These are phyloP conservation scores for Trichoderma gracile DNA, from an alignment of 2,329 filamentous ascomycete genomes.

Conservation along the genomic window DNA sequence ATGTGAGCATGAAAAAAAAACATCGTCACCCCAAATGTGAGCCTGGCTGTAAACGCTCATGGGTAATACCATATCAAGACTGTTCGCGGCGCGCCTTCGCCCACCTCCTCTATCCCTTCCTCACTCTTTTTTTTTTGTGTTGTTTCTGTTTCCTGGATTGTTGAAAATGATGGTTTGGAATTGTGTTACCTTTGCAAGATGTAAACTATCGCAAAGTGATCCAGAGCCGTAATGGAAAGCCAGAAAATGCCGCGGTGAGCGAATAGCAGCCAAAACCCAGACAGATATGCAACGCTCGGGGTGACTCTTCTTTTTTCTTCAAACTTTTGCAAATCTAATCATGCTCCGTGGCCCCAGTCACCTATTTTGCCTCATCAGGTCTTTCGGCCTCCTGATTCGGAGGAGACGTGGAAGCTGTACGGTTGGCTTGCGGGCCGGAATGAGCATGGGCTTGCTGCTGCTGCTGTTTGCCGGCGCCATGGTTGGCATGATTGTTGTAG, in stretches of 20 bases:
- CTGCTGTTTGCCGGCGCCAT: constrained; percentile 27
- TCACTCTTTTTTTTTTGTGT: not conserved
- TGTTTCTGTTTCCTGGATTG: constrained; percentile 4
- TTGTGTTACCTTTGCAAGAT: constrained; percentile 14
- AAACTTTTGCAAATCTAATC: constrained; percentile 25
- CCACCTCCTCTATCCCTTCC: not conserved
- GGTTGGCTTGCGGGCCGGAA: constrained; percentile 41
- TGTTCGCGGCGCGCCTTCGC: constrained; percentile 23
- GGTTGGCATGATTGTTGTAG: constrained; percentile 56
- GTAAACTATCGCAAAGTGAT: constrained; percentile 24
- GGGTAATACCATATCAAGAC: constrained; percentile 28
- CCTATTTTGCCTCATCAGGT: constrained; percentile 49
- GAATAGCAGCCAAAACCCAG: constrained; percentile 30
- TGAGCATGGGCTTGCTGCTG: constrained; percentile 49
- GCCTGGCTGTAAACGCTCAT: constrained; percentile 25
- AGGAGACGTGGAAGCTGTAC: constrained; percentile 39
- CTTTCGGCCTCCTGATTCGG: constrained; percentile 41
- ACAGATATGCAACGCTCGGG: constrained; percentile 31
- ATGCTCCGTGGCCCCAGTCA: constrained; percentile 14
- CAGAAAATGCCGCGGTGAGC: constrained; percentile 30
- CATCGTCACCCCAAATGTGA: constrained; percentile 13
- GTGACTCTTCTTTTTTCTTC: constrained; percentile 15
- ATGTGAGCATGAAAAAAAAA: not conserved
- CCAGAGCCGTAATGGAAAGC: constrained; percentile 31
- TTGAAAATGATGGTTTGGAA: constrained; percentile 2